Percentiles rank a stretch among this genome's conserved stretches.
Conservation (phyloP, 768 basidiomycete species). For the Lactifluus subvellereus region DNA sequence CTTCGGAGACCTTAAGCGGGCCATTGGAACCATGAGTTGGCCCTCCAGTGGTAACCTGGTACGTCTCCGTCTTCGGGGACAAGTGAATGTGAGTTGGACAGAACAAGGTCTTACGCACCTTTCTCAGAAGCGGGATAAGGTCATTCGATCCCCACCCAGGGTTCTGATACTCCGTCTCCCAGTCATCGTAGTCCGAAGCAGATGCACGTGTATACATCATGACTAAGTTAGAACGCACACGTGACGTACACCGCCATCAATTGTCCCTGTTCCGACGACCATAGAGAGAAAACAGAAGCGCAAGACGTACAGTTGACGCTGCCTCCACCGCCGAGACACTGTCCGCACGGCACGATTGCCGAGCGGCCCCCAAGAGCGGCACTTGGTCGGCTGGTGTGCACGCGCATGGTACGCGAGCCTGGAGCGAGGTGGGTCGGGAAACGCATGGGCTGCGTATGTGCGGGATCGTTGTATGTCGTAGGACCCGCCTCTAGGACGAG, state of each 20-base stretch:
- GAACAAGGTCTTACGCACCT: slow-evolving; percentile 34
- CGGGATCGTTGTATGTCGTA: slow-evolving; percentile 40
- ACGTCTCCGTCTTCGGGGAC: slow-evolving; percentile 34
- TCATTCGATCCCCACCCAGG: slow-evolving; percentile 56
- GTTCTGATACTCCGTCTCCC: slow-evolving; percentile 47
- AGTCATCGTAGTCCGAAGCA: slow-evolving; percentile 62
- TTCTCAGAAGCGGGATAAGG: slow-evolving; percentile 52
- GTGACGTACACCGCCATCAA: neutral
- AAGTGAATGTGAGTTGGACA: neutral
- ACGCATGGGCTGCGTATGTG: slow-evolving; percentile 51
- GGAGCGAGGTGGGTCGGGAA: slow-evolving; percentile 40
- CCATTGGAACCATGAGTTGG: slow-evolving; percentile 42
- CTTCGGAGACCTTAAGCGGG: slow-evolving; percentile 37
- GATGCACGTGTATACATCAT: slow-evolving; percentile 51
- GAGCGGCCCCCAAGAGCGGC: slow-evolving; percentile 42
- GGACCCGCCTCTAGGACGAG: slow-evolving; percentile 57
- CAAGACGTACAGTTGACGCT: slow-evolving; percentile 43
- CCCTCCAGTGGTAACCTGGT: slow-evolving; percentile 29
- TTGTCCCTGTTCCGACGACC: neutral
- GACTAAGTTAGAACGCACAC: neutral
- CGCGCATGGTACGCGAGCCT: slow-evolving; percentile 39
- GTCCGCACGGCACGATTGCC: slow-evolving; percentile 40
- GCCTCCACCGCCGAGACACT: slow-evolving; percentile 58
- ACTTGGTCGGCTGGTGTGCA: slow-evolving; percentile 37
- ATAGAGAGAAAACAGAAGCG: neutral